A percentile compares a stretch with the other conserved stretches of the same genome.
Evolutionary conservation across 345 rosid genomes (phyloP).

Genomic region (Leavenworthia alabamica): DNA sequence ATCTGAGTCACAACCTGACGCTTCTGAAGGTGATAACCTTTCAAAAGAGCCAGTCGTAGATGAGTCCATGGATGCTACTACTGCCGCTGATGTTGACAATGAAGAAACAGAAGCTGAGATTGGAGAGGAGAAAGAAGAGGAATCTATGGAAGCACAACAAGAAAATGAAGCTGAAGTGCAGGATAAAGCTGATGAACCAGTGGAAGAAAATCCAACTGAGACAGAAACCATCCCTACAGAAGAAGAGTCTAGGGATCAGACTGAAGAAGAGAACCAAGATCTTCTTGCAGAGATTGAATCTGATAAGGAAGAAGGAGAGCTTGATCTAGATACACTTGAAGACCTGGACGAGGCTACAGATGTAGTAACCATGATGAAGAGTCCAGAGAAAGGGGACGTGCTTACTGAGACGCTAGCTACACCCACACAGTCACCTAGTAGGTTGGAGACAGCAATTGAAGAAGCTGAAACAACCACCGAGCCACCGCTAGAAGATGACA

Average conservation of each 20-base stretch:
- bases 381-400: constrained; percentile 52
- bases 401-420: constrained; percentile 41
- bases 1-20: constrained; percentile 37
- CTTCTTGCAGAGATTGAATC: constrained; percentile 40
- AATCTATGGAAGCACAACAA: constrained; percentile 40
- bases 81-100: constrained; percentile 39
- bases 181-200: constrained; percentile 40
- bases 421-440: constrained; percentile 55
- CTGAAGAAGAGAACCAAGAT: constrained; percentile 47
- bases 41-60: constrained; percentile 36
- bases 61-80: constrained; percentile 41
- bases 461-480: constrained; percentile 52
- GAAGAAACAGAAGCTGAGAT: constrained; percentile 62
- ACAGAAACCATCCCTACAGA: constrained; percentile 32
- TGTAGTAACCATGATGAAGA: constrained; percentile 33
- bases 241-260: constrained; percentile 44
- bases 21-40: constrained; percentile 32
- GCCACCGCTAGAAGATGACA: constrained; percentile 42
- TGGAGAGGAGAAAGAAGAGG: constrained; percentile 46
- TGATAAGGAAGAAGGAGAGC: constrained; percentile 92
- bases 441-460: constrained; percentile 39
- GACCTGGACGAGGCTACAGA: constrained; percentile 54
- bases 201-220: constrained; percentile 44
- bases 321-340: constrained; percentile 49
- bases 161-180: constrained; percentile 38